phyloP scores from a whole-genome alignment of 345 rosid species.

The Bretschneidera sinensis region DNA sequence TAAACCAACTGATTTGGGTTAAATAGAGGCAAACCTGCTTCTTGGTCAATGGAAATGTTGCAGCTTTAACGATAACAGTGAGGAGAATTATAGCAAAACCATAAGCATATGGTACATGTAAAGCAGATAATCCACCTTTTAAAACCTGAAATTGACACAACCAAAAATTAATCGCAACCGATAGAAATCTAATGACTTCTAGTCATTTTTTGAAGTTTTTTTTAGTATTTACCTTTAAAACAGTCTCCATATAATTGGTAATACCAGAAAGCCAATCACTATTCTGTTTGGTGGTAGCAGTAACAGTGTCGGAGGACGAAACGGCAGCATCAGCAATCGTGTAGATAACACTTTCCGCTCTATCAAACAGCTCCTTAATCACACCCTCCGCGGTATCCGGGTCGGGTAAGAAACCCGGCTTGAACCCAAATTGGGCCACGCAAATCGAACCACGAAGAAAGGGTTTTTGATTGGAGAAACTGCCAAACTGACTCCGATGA shows the following conservation, averaged over 20 bases:
- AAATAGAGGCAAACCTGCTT: conserved; percentile 59
- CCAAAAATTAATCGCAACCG: not conserved
- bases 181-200: not conserved
- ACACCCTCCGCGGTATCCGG: conserved; percentile 33
- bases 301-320: conserved; percentile 47
- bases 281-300: conserved; percentile 44
- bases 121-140: conserved; percentile 67
- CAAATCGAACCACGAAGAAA: conserved; percentile 42
- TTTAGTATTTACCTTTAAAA: conserved; percentile 71
- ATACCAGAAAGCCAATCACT: conserved; percentile 91
- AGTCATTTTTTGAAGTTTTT: not conserved
- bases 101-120: conserved; percentile 78
- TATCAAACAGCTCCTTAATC: conserved; percentile 38
- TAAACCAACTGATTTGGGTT: conserved; percentile 3
- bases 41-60: conserved; percentile 87
- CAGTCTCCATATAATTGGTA: conserved; percentile 67
- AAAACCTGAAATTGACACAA: conserved; percentile 51
- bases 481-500: conserved; percentile 29
- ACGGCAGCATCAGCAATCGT: conserved; percentile 87
- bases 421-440: conserved; percentile 60
- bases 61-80: conserved; percentile 87
- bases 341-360: conserved; percentile 51
- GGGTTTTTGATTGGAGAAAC: conserved; percentile 19
- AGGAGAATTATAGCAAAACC: conserved; percentile 92
- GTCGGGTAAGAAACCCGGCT: conserved; percentile 41